Conservation (phyloP, 139 green algal genomes). For the Chlamydomonas asymmetrica region DNA sequence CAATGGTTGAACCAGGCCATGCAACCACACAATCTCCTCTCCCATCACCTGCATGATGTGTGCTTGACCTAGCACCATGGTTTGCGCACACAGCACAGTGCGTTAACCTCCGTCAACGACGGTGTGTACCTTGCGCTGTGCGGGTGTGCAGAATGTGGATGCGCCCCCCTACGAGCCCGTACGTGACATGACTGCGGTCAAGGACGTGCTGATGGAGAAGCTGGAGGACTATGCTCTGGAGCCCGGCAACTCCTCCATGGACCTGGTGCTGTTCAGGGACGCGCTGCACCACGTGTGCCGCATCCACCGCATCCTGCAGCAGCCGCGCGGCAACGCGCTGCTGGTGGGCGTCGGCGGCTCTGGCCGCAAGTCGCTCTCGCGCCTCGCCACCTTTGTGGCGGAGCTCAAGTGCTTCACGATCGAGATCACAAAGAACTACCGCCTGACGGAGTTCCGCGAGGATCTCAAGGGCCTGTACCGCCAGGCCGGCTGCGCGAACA, state of each 20-base stretch:
- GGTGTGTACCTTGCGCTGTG: no score
- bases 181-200: slow-evolving; percentile 61
- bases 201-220: slow-evolving; percentile 72
- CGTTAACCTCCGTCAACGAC: no score
- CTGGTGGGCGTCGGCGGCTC: slow-evolving; percentile 85
- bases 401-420: slow-evolving; percentile 81
- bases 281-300: slow-evolving; percentile 80
- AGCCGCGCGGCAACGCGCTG: slow-evolving; percentile 83
- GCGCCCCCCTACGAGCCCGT: slow-evolving; percentile 80
- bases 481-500: slow-evolving; percentile 66
- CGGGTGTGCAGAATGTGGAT: slow-evolving; percentile 50
- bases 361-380: slow-evolving; percentile 76
- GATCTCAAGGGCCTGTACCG: slow-evolving; percentile 75
- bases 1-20: no score
- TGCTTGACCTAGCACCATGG: no score
- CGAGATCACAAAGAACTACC: slow-evolving; percentile 82
- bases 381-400: slow-evolving; percentile 79
- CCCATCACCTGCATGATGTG: no score
- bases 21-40: no score
- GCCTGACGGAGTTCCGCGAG: slow-evolving; percentile 70
- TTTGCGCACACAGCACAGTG: no score
- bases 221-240: slow-evolving; percentile 83
- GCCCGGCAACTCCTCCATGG: slow-evolving; percentile 72
- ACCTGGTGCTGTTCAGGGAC: slow-evolving; percentile 87
- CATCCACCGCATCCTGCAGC: slow-evolving; percentile 74